Conservation (phyloP, 2,329 filamentous ascomycete species). For the Cladorrhinum sp. region DNA sequence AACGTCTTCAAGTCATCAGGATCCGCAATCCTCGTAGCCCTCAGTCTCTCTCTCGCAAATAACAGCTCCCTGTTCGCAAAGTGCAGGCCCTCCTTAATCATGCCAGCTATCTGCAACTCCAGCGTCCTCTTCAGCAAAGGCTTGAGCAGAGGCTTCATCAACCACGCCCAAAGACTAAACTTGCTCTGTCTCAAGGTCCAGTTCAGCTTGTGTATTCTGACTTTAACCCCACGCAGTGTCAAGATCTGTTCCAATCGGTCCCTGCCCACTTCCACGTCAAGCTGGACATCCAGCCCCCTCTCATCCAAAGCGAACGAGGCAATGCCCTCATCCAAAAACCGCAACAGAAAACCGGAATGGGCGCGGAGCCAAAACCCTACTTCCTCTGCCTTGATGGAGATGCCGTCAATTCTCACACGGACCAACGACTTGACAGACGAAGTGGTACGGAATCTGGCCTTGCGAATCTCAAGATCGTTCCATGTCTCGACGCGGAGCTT, state of each 20-base stretch:
- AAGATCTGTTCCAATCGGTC: slow-evolving; percentile 79
- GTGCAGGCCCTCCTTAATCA: slow-evolving; percentile 67
- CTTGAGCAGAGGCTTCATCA: slow-evolving; percentile 79
- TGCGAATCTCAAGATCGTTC: slow-evolving; percentile 83
- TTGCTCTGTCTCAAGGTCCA: slow-evolving; percentile 74
- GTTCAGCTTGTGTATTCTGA: slow-evolving; percentile 81
- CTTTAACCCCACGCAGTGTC: slow-evolving; percentile 69
- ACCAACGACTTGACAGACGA: slow-evolving; percentile 67
- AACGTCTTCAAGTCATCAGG: slow-evolving; percentile 80
- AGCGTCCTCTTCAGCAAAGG: slow-evolving; percentile 76
- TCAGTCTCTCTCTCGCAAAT: slow-evolving; percentile 79
- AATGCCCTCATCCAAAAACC: slow-evolving; percentile 77
- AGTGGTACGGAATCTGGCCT: slow-evolving; percentile 67
- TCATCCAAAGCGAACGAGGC: slow-evolving; percentile 83
- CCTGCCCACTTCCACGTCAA: slow-evolving; percentile 80
- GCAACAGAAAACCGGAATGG: slow-evolving; percentile 67
- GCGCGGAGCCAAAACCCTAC: slow-evolving; percentile 86
- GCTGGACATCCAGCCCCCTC: slow-evolving; percentile 78
- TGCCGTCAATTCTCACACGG: slow-evolving; percentile 74
- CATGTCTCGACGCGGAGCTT: slow-evolving; percentile 76
- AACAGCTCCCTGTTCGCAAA: slow-evolving; percentile 80
- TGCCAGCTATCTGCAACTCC: slow-evolving; percentile 71
- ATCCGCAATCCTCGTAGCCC: slow-evolving; percentile 79
- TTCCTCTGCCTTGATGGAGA: slow-evolving; percentile 81
- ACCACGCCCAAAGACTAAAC: slow-evolving; percentile 74